Percentiles rank a stretch among this genome's conserved stretches.
Evolutionary conservation across 768 basidiomycete genomes (phyloP).

Genomic region (Phylloporus scabripes): DNA sequence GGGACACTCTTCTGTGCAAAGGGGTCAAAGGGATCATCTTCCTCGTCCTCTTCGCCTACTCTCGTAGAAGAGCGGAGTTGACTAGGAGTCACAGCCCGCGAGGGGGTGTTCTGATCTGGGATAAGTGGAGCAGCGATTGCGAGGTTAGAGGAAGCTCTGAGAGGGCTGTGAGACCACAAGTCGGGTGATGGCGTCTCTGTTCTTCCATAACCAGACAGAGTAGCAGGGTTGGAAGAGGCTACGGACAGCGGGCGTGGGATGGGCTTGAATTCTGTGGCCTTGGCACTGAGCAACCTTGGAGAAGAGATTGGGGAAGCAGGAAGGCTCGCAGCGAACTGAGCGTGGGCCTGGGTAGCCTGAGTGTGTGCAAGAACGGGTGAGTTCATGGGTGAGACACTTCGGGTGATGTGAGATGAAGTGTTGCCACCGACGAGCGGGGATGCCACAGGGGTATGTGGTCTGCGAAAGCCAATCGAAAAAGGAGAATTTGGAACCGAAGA

Average conservation of each 20-base stretch:
- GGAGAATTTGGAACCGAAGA: conserved; percentile 73
- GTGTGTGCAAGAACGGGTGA: conserved; percentile 62
- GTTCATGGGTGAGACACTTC: conserved; percentile 51
- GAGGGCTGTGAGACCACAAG: conserved; percentile 73
- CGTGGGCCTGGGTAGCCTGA: conserved; percentile 48
- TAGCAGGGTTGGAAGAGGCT: conserved; percentile 48
- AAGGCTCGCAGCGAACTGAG: conserved; percentile 73
- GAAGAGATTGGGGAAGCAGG: conserved; percentile 83
- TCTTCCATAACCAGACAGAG: conserved; percentile 43
- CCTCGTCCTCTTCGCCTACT: conserved; percentile 58
- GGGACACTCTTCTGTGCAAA: conserved; percentile 45
- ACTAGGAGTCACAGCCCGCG: conserved; percentile 62
- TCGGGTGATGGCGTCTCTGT: conserved; percentile 87
- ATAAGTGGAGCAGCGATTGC: conserved; percentile 89
- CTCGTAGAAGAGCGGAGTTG: conserved; percentile 63
- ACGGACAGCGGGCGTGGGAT: conserved; percentile 76
- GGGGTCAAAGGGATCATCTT: conserved; percentile 84
- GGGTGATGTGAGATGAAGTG: conserved; percentile 49
- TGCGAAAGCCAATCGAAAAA: conserved; percentile 64
- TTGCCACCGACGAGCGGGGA: conserved; percentile 68
- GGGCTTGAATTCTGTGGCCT: conserved; percentile 85
- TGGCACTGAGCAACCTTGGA: conserved; percentile 81
- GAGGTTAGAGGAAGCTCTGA: conserved; percentile 72
- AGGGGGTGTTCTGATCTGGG: conserved; percentile 52
- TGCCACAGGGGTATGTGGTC: conserved; percentile 73